phyloP scores from a whole-genome alignment of 192 early-diverging fungal species.

The Coemansia sp. region DNA sequence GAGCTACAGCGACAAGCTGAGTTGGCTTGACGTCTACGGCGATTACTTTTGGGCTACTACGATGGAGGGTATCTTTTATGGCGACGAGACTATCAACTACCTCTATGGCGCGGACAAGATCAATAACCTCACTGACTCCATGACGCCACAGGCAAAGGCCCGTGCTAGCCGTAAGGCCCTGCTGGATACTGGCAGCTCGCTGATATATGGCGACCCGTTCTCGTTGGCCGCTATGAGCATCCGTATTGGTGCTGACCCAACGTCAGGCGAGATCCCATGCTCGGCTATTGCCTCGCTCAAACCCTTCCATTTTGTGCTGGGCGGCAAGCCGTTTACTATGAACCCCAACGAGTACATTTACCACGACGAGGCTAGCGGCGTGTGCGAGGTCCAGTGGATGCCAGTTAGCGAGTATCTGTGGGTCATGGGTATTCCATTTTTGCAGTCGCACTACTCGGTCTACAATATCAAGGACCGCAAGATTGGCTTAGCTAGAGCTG shows the following conservation, averaged over 20 bases:
- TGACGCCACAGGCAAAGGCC: constrained; percentile 29
- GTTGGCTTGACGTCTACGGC: constrained; percentile 57
- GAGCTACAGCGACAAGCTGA: constrained; percentile 53
- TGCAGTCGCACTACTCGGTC: constrained; percentile 57
- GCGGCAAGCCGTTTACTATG: constrained; percentile 51
- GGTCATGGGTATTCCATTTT: constrained; percentile 53
- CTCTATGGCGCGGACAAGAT: constrained; percentile 51
- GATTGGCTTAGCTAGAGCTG: constrained; percentile 46
- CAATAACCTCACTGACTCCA: constrained; percentile 14
- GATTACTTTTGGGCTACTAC: constrained; percentile 62
- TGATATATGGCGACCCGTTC: constrained; percentile 50
- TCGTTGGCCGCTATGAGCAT: constrained; percentile 46
- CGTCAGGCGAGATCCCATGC: constrained; percentile 46
- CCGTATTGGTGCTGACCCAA: constrained; percentile 43
- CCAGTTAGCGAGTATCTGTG: constrained; percentile 56
- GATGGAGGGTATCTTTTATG: constrained; percentile 54
- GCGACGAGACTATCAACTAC: constrained; percentile 50
- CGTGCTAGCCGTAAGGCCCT: constrained; percentile 54
- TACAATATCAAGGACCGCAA: constrained; percentile 48
- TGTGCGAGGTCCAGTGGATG: constrained; percentile 58
- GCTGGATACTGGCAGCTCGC: constrained; percentile 53
- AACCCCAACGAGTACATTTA: constrained; percentile 47
- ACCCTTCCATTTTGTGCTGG: constrained; percentile 52
- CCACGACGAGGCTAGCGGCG: constrained; percentile 37
- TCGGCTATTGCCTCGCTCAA: constrained; percentile 31